A percentile compares a stretch with the other conserved stretches of the same genome.
These are phyloP conservation scores for Schizosaccharomyces octosporus DNA, from an alignment of 805 yeast genomes.

Conservation along the genomic window DNA sequence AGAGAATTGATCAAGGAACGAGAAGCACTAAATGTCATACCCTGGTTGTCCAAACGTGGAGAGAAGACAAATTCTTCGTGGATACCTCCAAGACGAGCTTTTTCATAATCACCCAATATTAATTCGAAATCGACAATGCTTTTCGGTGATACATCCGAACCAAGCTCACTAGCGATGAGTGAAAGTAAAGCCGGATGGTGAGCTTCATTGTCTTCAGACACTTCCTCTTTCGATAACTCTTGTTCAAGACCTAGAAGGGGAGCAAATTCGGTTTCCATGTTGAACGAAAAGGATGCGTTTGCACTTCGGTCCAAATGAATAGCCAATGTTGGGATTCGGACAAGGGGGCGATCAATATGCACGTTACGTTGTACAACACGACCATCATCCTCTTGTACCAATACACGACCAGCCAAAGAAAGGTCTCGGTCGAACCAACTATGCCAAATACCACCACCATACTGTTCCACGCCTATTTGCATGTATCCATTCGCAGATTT, in stretches of 20 bases:
- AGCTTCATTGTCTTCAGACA: conserved; percentile 3
- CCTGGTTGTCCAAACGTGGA: conserved; percentile 75
- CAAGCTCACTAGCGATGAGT: not conserved
- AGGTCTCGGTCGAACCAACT: conserved; percentile 93
- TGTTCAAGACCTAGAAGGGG: conserved; percentile 58
- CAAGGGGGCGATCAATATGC: conserved; percentile 56
- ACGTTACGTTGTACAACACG: conserved; percentile 37
- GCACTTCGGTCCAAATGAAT: conserved; percentile 68
- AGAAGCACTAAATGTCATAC: conserved; percentile 50
- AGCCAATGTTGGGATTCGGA: conserved; percentile 85
- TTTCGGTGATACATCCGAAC: conserved; percentile 10
- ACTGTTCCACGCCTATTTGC: conserved; percentile 80
- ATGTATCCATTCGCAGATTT: conserved; percentile 46
- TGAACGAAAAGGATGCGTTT: conserved; percentile 59
- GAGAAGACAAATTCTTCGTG: conserved; percentile 77
- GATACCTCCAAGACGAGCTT: conserved; percentile 64
- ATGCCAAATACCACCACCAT: conserved; percentile 92
- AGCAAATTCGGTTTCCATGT: conserved; percentile 61
- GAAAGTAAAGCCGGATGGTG: conserved; percentile 2
- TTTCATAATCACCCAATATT: conserved; percentile 62
- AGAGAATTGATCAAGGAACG: conserved; percentile 37
- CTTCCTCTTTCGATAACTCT: conserved; percentile 6
- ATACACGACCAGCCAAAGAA: conserved; percentile 76
- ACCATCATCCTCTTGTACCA: conserved; percentile 24
- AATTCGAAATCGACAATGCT: conserved; percentile 78